These are phyloP conservation scores for Lactifluus subvellereus DNA, from an alignment of 768 basidiomycete species.

Conservation along the genomic window DNA sequence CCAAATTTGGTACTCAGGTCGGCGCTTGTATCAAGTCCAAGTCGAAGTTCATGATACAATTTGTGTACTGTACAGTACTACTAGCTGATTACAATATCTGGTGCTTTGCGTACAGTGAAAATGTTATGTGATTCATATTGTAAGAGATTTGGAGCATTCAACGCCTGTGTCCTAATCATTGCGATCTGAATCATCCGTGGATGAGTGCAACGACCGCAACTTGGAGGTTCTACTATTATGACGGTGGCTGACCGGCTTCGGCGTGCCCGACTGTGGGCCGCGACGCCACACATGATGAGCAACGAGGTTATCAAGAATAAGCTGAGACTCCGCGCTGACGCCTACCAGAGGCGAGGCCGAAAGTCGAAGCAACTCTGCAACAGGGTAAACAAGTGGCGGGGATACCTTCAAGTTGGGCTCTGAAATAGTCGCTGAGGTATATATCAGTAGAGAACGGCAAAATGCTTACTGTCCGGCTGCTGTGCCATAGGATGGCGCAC, in stretches of 20 bases:
- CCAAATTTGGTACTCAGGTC: neutral
- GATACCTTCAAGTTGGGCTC: neutral
- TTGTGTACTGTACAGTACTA: neutral
- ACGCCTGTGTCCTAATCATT: neutral
- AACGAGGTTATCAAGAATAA: constrained; percentile 19
- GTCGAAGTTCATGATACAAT: too few relatives aligned
- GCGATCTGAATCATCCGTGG: constrained; percentile 11
- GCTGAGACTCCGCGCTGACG: constrained; percentile 10
- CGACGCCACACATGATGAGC: constrained; percentile 25
- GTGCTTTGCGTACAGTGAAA: neutral
- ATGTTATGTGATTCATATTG: neutral
- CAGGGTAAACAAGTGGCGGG: constrained; percentile 3
- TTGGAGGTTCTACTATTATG: neutral
- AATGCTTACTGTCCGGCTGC: neutral
- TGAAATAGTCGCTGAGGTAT: neutral
- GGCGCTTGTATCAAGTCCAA: neutral
- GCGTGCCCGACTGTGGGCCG: constrained; percentile 3
- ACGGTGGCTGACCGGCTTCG: neutral
- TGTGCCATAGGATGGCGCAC: neutral
- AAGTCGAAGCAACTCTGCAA: constrained; percentile 18
- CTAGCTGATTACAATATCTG: neutral
- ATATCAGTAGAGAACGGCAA: neutral
- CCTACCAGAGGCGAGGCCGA: constrained; percentile 22
- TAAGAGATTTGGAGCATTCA: neutral
- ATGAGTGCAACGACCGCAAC: neutral